Conservation (phyloP, 768 basidiomycete genomes). For the Mrakia frigida region DNA sequence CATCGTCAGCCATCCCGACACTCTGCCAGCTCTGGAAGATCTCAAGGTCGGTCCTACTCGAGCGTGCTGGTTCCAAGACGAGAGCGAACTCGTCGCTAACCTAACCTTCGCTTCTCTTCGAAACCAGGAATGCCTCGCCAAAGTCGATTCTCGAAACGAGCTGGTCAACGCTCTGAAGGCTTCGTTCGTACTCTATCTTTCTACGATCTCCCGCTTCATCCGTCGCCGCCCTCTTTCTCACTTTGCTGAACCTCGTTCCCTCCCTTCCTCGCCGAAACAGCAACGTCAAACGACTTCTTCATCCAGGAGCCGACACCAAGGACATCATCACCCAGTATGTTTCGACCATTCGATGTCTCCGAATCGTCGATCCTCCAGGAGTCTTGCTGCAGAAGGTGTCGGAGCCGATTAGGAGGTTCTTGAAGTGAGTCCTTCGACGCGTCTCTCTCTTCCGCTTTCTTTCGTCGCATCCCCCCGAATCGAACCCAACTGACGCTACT, state of each 20-base stretch:
- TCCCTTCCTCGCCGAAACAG: constrained; percentile 46
- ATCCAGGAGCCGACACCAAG: constrained; percentile 92
- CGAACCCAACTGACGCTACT: neutral
- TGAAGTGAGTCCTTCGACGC: constrained; percentile 55
- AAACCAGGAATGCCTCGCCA: constrained; percentile 43
- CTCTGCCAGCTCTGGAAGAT: constrained; percentile 75
- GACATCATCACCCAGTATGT: constrained; percentile 87
- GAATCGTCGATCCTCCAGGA: constrained; percentile 85
- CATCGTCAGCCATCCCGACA: constrained; percentile 89
- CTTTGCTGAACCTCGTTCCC: neutral
- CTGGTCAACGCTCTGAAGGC: constrained; percentile 72
- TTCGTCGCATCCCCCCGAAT: too few species aligned
- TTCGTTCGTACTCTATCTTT: constrained; percentile 53
- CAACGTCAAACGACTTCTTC: constrained; percentile 78
- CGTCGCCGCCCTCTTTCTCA: constrained; percentile 10
- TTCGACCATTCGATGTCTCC: constrained; percentile 80
- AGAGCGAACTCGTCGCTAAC: neutral
- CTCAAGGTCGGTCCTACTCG: constrained; percentile 55
- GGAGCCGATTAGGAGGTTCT: constrained; percentile 81
- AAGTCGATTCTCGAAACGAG: constrained; percentile 55
- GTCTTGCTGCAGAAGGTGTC: constrained; percentile 91
- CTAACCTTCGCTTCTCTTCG: constrained; percentile 8
- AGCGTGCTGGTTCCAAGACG: neutral
- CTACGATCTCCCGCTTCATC: too few species aligned
- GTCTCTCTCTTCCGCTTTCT: neutral